Evolutionary conservation across 2,329 filamentous ascomycete species (phyloP).

Genomic region (Colletotrichum tofieldiae): DNA sequence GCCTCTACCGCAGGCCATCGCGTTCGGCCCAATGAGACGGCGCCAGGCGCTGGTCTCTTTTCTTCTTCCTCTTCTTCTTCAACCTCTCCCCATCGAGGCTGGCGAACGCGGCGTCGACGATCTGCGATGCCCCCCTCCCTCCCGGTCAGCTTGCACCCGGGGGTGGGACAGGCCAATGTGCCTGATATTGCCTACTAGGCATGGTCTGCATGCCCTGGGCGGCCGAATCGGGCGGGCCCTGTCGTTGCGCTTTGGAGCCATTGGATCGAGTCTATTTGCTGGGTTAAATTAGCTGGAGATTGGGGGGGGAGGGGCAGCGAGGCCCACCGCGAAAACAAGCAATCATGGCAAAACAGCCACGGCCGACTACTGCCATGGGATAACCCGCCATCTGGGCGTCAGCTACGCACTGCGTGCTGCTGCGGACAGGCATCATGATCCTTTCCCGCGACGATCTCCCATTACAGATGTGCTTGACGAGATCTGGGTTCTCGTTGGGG

Average conservation of each 20-base stretch:
- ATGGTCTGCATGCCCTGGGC: neutral
- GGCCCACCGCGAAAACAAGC: neutral
- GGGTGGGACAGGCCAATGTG: too few relatives aligned
- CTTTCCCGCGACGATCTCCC: conserved; percentile 21
- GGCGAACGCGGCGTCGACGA: conserved; percentile 3
- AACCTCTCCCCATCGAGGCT: neutral
- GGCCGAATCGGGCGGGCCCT: neutral
- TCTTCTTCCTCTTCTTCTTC: neutral
- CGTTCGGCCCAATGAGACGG: conserved; percentile 1
- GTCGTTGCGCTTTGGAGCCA: neutral
- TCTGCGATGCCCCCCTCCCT: neutral
- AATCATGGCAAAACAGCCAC: conserved; percentile 9
- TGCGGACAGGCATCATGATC: conserved; percentile 3
- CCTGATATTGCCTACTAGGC: too few relatives aligned
- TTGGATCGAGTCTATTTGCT: conserved; percentile 9
- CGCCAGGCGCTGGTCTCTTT: neutral
- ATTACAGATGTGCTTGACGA: conserved; percentile 17
- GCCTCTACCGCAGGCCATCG: conserved; percentile 10
- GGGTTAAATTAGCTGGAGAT: neutral
- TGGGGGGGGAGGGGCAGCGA: too few relatives aligned
- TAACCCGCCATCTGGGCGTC: too few relatives aligned
- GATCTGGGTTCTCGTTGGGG: neutral
- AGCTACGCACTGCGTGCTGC: neutral
- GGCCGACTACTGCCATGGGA: neutral
- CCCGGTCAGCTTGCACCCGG: too few relatives aligned